Percentiles rank a stretch among this genome's conserved stretches.
These are phyloP conservation scores for Aspergillus indologenus DNA, from an alignment of 495 filamentous ascomycete genomes.

Conservation along the genomic window DNA sequence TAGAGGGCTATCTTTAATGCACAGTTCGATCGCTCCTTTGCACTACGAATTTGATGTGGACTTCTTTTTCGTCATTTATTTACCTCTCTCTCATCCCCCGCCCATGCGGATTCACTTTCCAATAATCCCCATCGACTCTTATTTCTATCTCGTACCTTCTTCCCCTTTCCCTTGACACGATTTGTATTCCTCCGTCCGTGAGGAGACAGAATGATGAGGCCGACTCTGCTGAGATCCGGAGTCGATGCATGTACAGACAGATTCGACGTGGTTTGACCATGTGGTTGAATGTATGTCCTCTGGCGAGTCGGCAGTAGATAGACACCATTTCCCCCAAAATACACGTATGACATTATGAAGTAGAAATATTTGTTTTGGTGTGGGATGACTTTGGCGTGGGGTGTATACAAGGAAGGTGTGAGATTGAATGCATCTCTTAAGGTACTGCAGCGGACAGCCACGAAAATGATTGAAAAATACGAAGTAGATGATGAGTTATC, in stretches of 20 bases:
- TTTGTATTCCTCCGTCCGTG: constrained; percentile 10
- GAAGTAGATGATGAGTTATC: too few species aligned
- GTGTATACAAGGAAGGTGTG: too few species aligned
- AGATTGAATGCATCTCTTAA: too few species aligned
- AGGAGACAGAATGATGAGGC: constrained; percentile 20
- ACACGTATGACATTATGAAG: constrained; percentile 27
- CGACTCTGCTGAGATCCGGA: constrained; percentile 27
- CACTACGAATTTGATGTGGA: constrained; percentile 17
- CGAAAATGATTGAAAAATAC: too few species aligned
- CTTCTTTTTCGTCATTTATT: neutral
- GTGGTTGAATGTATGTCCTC: constrained; percentile 24
- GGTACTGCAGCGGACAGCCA: too few species aligned
- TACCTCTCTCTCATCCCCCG: neutral
- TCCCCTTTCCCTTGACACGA: constrained; percentile 12
- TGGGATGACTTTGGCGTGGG: too few species aligned
- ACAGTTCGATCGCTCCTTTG: constrained; percentile 14
- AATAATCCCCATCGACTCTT: constrained; percentile 7
- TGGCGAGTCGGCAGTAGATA: constrained; percentile 41
- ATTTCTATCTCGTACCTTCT: constrained; percentile 15
- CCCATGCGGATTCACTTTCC: neutral
- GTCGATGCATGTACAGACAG: constrained; percentile 19
- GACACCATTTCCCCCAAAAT: constrained; percentile 36
- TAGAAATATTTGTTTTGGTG: neutral
- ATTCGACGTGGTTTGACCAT: constrained; percentile 23
- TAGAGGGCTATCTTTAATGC: constrained; percentile 19